phyloP scores from a whole-genome alignment of 78 protist species.

The Pigoraptor vietnamica region DNA sequence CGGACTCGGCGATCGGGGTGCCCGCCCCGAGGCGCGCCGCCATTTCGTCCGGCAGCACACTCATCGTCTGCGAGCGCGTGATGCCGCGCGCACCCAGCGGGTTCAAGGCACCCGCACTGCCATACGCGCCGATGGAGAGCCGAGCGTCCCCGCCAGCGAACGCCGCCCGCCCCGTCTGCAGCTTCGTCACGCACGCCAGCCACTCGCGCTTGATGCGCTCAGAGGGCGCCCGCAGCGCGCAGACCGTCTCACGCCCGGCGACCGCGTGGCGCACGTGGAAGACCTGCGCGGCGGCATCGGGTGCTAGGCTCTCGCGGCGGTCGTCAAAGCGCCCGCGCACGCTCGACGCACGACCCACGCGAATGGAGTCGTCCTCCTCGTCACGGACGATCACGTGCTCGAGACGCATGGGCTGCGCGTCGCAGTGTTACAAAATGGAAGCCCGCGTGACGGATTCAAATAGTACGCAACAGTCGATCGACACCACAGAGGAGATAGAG shows the following conservation, averaged over 20 bases:
- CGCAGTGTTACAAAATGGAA: no score
- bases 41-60: background rate
- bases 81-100: no score
- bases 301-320: background rate
- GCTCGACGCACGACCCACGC: background rate
- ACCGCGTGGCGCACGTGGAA: background rate
- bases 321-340: background rate
- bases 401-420: background rate
- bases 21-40: background rate
- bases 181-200: background rate
- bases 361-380: background rate
- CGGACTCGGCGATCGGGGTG: background rate
- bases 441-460: background rate
- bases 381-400: background rate
- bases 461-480: background rate
- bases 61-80: background rate
- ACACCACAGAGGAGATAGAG: background rate
- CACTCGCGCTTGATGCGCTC: background rate
- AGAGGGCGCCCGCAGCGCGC: background rate
- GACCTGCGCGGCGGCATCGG: background rate
- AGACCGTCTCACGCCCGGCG: background rate
- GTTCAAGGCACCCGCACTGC: background rate
- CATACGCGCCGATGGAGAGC: background rate
- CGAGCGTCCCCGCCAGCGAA: background rate
- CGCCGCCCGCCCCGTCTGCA: background rate